phyloP scores from a whole-genome alignment of 2,329 filamentous ascomycete species.

The Graphilbum ipis-grandicollis region DNA sequence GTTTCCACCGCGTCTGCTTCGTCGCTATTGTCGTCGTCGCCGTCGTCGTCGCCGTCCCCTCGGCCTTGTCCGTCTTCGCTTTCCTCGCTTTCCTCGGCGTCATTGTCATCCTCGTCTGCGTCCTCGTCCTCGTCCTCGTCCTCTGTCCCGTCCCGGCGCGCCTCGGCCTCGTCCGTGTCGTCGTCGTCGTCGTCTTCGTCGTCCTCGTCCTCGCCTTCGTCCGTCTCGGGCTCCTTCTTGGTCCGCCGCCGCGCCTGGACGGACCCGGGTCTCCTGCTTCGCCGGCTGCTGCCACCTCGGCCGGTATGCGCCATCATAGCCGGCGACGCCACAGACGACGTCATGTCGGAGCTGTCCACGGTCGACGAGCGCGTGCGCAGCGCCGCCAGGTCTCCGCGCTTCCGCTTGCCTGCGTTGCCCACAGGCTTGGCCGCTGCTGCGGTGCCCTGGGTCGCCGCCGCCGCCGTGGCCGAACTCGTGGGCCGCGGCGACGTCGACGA shows the following conservation, averaged over 20 bases:
- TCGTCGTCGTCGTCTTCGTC: constrained; percentile 1
- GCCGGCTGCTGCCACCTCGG: constrained; percentile 4
- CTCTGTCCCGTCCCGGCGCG: neutral
- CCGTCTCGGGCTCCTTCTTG: constrained; percentile 2
- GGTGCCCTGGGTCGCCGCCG: neutral
- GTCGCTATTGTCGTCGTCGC: neutral
- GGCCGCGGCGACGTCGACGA: constrained; percentile 2
- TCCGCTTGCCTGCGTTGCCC: constrained; percentile 6
- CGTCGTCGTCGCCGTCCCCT: neutral
- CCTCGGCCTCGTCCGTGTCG: neutral
- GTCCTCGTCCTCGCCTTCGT: constrained; percentile 1
- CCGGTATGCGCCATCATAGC: constrained; percentile 1
- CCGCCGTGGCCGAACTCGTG: neutral
- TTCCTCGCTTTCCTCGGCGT: neutral
- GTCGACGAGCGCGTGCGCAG: constrained; percentile 9
- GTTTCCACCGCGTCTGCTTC: constrained; percentile 1
- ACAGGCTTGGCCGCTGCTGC: neutral
- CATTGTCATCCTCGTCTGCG: neutral
- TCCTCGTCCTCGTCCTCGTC: constrained; percentile 1
- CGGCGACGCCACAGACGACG: constrained; percentile 6
- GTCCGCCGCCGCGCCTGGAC: neutral
- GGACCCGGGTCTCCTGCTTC: neutral
- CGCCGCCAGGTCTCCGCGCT: constrained; percentile 7
- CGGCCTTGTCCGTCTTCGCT: neutral
- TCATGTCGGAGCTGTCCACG: constrained; percentile 8